These are phyloP conservation scores for Delonix regia DNA, from an alignment of 306 rosid species.

Conservation along the genomic window DNA sequence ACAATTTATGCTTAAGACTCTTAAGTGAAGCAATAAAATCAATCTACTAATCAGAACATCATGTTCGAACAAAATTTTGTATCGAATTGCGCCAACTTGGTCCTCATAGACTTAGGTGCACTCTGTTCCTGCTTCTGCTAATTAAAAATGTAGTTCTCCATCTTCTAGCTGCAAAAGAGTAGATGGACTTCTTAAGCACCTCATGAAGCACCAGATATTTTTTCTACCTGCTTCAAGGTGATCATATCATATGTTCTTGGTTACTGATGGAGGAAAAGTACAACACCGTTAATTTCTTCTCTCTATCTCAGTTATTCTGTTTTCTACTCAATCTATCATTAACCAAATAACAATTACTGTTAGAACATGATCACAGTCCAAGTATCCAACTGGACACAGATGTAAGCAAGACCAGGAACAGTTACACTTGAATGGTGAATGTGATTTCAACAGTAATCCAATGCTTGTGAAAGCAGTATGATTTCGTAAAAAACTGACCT, in stretches of 20 bases:
- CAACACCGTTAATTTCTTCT: background rate
- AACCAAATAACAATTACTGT: background rate
- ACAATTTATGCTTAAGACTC: slow-evolving; percentile 14
- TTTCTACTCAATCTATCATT: background rate
- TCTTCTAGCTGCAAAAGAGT: slow-evolving; percentile 8
- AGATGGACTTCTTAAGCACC: slow-evolving; percentile 17
- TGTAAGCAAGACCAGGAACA: background rate
- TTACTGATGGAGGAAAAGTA: background rate
- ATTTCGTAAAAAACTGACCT: too few species aligned
- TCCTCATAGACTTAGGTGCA: background rate
- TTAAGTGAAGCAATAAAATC: slow-evolving; percentile 17
- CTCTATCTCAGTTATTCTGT: background rate
- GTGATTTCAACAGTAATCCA: too few species aligned
- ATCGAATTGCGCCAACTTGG: slow-evolving; percentile 4
- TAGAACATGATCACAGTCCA: slow-evolving; percentile 19
- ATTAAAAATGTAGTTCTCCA: slow-evolving; percentile 14
- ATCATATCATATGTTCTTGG: slow-evolving; percentile 15
- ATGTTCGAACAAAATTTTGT: slow-evolving; percentile 25
- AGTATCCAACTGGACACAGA: slow-evolving; percentile 22
- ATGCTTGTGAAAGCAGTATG: too few species aligned
- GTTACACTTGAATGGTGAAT: too few species aligned
- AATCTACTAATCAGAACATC: slow-evolving; percentile 2
- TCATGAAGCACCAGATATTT: slow-evolving; percentile 11
- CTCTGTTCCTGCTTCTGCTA: background rate
- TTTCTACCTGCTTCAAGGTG: background rate